A percentile compares a stretch with the other conserved stretches of the same genome.
Conservation (phyloP, 148 eudicot species). For the Dysphania ambrosioides region DNA sequence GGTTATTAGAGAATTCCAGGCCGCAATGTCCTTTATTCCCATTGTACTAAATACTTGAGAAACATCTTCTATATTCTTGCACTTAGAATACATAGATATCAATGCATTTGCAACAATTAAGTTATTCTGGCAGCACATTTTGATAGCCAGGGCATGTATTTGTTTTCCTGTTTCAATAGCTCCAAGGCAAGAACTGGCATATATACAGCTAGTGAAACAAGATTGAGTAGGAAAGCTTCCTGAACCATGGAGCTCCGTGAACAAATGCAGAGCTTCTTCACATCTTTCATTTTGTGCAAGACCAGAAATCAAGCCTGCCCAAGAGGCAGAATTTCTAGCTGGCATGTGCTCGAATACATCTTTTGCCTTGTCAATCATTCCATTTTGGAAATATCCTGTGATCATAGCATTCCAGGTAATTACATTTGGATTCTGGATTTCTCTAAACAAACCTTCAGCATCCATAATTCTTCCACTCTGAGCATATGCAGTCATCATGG, state of each 20-base stretch:
- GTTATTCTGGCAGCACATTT: slow-evolving; percentile 32
- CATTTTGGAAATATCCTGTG: slow-evolving; percentile 42
- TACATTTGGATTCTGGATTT: slow-evolving; percentile 32
- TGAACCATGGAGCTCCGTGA: slow-evolving; percentile 29
- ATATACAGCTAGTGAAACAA: slow-evolving; percentile 38
- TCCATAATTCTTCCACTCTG: slow-evolving; percentile 40
- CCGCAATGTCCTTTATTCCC: slow-evolving; percentile 32
- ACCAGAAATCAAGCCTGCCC: slow-evolving; percentile 48
- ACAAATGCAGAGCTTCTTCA: slow-evolving; percentile 37
- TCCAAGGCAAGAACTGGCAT: slow-evolving; percentile 40
- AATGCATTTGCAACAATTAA: slow-evolving; percentile 32
- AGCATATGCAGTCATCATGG: slow-evolving; percentile 45
- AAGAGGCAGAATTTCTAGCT: slow-evolving; percentile 34
- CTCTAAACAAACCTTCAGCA: slow-evolving; percentile 32
- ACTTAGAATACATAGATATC: slow-evolving; percentile 41
- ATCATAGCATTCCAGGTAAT: slow-evolving; percentile 50
- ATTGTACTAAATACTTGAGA: slow-evolving; percentile 37
- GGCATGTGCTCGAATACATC: slow-evolving; percentile 31
- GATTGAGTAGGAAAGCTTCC: slow-evolving; percentile 38
- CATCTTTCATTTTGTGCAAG: slow-evolving; percentile 30
- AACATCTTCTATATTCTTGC: slow-evolving; percentile 38
- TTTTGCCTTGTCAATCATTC: slow-evolving; percentile 44
- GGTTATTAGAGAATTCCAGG: slow-evolving; percentile 41
- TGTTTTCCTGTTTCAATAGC: slow-evolving; percentile 39
- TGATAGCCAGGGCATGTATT: slow-evolving; percentile 39